Percentiles rank a stretch among this genome's conserved stretches.
Evolutionary conservation across 176 grass and related monocot species (phyloP).

Genomic region (Avena atlantica): DNA sequence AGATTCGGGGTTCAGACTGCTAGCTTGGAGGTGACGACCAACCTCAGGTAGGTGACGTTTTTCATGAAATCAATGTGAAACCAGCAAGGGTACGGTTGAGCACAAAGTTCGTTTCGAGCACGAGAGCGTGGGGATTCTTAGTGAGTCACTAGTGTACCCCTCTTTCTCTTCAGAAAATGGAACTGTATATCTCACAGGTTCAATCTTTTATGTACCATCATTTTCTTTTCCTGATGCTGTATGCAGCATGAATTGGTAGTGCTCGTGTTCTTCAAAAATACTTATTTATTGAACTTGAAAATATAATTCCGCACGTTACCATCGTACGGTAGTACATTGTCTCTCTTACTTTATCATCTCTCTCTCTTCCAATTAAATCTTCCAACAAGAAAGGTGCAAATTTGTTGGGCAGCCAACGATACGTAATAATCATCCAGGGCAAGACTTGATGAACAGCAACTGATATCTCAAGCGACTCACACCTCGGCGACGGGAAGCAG

Average conservation of each 20-base stretch:
- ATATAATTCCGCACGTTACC: not conserved
- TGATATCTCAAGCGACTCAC: not conserved
- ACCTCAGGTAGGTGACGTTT: too few species aligned
- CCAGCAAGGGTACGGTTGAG: too few species aligned
- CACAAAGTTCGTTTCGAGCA: too few species aligned
- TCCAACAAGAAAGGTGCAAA: not conserved
- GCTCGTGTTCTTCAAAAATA: not conserved
- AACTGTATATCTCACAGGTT: not conserved
- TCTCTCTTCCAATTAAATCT: not conserved
- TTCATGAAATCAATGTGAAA: too few species aligned
- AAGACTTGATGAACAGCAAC: not conserved
- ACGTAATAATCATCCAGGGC: not conserved
- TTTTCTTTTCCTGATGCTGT: not conserved
- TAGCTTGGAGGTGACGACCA: too few species aligned
- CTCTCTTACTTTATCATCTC: not conserved
- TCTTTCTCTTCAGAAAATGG: too few species aligned
- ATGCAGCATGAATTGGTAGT: not conserved
- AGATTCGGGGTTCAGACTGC: too few species aligned
- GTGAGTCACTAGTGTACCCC: too few species aligned
- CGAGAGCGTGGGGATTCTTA: too few species aligned
- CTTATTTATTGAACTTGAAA: not conserved
- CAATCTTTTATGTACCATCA: too few species aligned
- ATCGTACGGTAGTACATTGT: not conserved
- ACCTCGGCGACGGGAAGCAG: constrained; percentile 64
- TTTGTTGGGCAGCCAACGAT: too few species aligned